These are phyloP conservation scores for Recurvomyces mirabilis DNA, from an alignment of 495 filamentous ascomycete genomes.

Conservation along the genomic window DNA sequence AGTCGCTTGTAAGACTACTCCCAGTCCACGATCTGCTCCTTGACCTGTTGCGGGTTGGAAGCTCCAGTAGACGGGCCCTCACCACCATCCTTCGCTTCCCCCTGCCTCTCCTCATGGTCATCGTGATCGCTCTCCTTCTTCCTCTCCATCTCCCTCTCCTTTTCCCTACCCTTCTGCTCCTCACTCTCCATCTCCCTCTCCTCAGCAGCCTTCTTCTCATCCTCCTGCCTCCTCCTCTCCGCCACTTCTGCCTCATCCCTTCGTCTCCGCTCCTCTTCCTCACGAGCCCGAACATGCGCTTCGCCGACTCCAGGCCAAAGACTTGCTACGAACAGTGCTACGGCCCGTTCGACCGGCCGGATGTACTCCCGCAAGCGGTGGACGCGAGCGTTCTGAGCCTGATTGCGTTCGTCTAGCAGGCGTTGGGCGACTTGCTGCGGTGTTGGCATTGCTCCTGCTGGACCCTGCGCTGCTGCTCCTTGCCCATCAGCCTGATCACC, in stretches of 20 bases:
- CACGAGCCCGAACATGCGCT: conserved; percentile 60
- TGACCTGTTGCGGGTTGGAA: too few species aligned
- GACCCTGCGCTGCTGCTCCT: conserved; percentile 5
- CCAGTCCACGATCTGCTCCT: too few species aligned
- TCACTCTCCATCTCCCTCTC: conserved; percentile 5
- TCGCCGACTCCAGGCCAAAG: conserved; percentile 78
- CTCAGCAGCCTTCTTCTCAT: conserved; percentile 23
- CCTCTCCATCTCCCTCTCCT: too few species aligned
- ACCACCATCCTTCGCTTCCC: neutral
- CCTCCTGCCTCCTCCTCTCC: conserved; percentile 39
- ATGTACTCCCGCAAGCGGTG: conserved; percentile 41
- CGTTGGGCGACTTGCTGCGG: conserved; percentile 45
- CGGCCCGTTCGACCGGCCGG: conserved; percentile 56
- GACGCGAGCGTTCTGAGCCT: conserved; percentile 27
- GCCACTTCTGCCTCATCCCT: conserved; percentile 35
- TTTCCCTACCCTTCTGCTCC: neutral
- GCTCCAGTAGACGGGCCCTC: too few species aligned
- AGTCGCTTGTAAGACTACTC: too few species aligned
- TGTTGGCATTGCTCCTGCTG: conserved; percentile 30
- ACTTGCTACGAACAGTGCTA: conserved; percentile 76
- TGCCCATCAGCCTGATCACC: neutral
- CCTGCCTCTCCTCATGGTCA: neutral
- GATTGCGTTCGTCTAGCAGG: conserved; percentile 41
- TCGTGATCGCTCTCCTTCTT: neutral
- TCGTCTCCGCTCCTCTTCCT: conserved; percentile 30